Conservation (phyloP, 2,329 filamentous ascomycete genomes). For the Fusarium transvaalense region DNA sequence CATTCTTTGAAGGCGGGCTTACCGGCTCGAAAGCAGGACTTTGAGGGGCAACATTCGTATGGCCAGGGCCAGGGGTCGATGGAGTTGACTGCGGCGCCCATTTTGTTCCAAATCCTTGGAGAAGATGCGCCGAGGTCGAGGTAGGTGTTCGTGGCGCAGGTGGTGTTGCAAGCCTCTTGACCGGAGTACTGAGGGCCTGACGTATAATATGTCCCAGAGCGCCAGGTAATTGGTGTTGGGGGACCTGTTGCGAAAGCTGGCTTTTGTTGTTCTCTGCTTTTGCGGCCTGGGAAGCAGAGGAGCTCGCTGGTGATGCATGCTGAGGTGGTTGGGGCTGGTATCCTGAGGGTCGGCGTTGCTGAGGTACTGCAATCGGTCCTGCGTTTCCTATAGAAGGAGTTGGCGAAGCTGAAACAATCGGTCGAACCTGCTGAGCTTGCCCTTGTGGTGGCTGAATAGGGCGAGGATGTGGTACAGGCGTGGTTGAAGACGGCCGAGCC, state of each 20-base stretch:
- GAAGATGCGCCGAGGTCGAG: slow-evolving; percentile 48
- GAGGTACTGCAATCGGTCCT: slow-evolving; percentile 46
- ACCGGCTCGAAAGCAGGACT: slow-evolving; percentile 71
- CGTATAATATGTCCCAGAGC: slow-evolving; percentile 59
- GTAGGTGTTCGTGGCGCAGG: slow-evolving; percentile 55
- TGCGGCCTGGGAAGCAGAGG: slow-evolving; percentile 44
- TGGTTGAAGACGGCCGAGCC: slow-evolving; percentile 50
- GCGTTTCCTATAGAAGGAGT: slow-evolving; percentile 42
- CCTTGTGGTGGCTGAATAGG: slow-evolving; percentile 51
- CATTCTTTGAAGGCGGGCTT: slow-evolving; percentile 63
- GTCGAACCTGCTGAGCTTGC: slow-evolving; percentile 46
- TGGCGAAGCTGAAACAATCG: slow-evolving; percentile 52
- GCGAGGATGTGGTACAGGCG: slow-evolving; percentile 53
- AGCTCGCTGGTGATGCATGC: slow-evolving; percentile 44
- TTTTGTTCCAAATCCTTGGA: slow-evolving; percentile 64
- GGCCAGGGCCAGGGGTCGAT: slow-evolving; percentile 65
- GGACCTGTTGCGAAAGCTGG: slow-evolving; percentile 48
- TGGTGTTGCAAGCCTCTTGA: slow-evolving; percentile 51
- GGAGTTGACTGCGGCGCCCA: slow-evolving; percentile 70
- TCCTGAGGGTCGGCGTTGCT: slow-evolving; percentile 53
- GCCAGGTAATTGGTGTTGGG: slow-evolving; percentile 53
- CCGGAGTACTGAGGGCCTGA: slow-evolving; percentile 54
- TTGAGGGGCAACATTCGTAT: slow-evolving; percentile 54
- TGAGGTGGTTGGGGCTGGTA: slow-evolving; percentile 50
- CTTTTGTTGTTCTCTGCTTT: slow-evolving; percentile 49